phyloP scores from a whole-genome alignment of 1,139 yeast genomes.

The Pichia cactophila region DNA sequence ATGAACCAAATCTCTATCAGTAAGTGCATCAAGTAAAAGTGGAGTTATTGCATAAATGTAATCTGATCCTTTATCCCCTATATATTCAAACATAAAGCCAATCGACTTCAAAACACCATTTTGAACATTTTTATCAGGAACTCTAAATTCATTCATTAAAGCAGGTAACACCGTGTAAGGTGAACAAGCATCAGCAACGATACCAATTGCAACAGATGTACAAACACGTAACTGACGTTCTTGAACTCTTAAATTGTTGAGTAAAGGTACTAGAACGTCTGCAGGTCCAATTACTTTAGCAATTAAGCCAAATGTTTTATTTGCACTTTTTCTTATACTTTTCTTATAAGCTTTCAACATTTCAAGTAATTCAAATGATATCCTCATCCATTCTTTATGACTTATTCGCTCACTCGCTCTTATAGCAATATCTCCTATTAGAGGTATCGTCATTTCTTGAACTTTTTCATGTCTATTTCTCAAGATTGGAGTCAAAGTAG shows the following conservation, averaged over 20 bases:
- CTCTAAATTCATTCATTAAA: conserved; percentile 88
- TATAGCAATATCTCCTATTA: conserved; percentile 79
- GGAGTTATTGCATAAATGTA: conserved; percentile 80
- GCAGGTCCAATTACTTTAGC: conserved; percentile 95
- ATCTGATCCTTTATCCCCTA: conserved; percentile 75
- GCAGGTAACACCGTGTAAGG: conserved; percentile 97
- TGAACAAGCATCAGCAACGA: conserved; percentile 88
- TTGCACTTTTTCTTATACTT: conserved; percentile 76
- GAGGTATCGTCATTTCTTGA: conserved; percentile 72
- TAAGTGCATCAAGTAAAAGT: conserved; percentile 79
- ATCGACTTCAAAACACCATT: conserved; percentile 91
- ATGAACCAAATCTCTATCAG: conserved; percentile 87
- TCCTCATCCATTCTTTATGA: conserved; percentile 97
- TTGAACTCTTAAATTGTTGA: conserved; percentile 82
- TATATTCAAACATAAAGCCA: conserved; percentile 90
- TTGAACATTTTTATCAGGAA: conserved; percentile 89
- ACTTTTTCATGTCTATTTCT: conserved; percentile 88
- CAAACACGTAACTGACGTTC: conserved; percentile 96
- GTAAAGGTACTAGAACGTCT: conserved; percentile 78
- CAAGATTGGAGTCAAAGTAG: conserved; percentile 85
- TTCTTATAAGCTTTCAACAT: conserved; percentile 82
- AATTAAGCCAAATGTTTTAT: conserved; percentile 83
- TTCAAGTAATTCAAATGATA: conserved; percentile 84
- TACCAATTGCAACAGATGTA: conserved; percentile 97
- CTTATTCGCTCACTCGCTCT: conserved; percentile 80